These are phyloP conservation scores for Xylona heveae DNA, from an alignment of 495 filamentous ascomycete species.

Conservation along the genomic window DNA sequence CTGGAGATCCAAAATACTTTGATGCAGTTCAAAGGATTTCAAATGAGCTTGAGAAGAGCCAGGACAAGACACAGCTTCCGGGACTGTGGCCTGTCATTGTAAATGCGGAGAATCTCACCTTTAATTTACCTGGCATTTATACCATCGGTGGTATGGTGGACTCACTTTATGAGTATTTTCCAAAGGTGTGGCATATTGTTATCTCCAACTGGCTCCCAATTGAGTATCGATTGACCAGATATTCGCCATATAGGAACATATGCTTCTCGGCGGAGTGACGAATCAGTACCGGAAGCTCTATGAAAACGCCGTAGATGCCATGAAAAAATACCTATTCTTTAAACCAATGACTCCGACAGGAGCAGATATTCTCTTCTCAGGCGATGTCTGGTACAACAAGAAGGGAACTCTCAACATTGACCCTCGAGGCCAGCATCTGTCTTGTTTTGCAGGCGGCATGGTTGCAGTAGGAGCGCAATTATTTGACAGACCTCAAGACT, in stretches of 20 bases:
- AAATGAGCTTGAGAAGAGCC: slow-evolving; percentile 12
- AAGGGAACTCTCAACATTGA: no score
- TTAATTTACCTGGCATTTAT: slow-evolving; percentile 9
- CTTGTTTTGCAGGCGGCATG: slow-evolving; percentile 7
- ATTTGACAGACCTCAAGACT: slow-evolving; percentile 30
- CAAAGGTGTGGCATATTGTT: no score
- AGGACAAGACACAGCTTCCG: slow-evolving; percentile 14
- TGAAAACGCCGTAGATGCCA: slow-evolving; percentile 41
- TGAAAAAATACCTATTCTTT: slow-evolving; percentile 60
- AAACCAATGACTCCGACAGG: slow-evolving; percentile 62
- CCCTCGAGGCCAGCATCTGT: slow-evolving; percentile 6
- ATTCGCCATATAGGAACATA: no score
- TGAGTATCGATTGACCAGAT: no score
- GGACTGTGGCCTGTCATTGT: slow-evolving; percentile 17
- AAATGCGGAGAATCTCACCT: slow-evolving; percentile 7
- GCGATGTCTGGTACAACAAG: neutral
- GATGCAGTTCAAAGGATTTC: slow-evolving; percentile 17
- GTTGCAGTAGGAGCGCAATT: slow-evolving; percentile 33
- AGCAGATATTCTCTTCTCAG: slow-evolving; percentile 39
- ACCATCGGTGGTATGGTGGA: slow-evolving; percentile 18
- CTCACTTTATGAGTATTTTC: slow-evolving; percentile 19
- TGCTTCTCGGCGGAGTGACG: slow-evolving; percentile 63
- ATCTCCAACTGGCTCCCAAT: no score
- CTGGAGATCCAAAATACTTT: slow-evolving; percentile 16
- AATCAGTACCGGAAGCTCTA: slow-evolving; percentile 74